Evolutionary conservation across 2,329 filamentous ascomycete genomes (phyloP), one percentile per base, ranked within the genome.

Genomic region (Aspergillus cejpii): DNA sequence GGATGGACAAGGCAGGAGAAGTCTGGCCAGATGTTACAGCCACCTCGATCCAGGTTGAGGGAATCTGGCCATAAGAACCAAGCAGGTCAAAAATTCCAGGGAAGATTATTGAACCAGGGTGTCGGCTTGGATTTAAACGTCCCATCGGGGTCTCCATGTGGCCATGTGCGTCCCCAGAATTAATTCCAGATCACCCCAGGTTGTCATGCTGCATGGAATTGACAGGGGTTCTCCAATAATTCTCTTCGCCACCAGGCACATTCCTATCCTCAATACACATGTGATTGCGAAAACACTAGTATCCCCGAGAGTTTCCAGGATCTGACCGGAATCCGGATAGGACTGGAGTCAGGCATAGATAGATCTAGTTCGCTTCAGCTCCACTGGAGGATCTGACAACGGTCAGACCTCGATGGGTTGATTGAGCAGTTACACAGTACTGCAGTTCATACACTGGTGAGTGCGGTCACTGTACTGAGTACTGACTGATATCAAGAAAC

Each of bases 201-300:
- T 15, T 14, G 6, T 8, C n/a, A 31, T n/a, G 28, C 14, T 31
- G 28, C 28, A 31, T 4, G 28, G 28, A 31, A 31, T 31, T 31
- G 7, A 15, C n/a, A 31, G n/a, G 28, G 10, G 28, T 24, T 39
- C 36, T 46, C 37, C 43, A 49, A 43, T 45, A 21, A 46, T 40
- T 15, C 34, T 17, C 19, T 15, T 37, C 23, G 24, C 37, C 36
- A 37, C 34, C 43, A 41, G n/a, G n/a, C n/a, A n/a, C n/a, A n/a
- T n/a, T n/a, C n/a, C n/a, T n/a, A n/a, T n/a, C n/a, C n/a, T n/a
- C 11, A 12, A 33, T 10, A 14, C 23, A 17, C 28, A 48, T 44
- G 34, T 51, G 41, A 52, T 43, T 38, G 37, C 56, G n/a, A 54
- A 56, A 45, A 27, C 38, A 52, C 53, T 26, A 51, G 37, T 20